phyloP scores from a whole-genome alignment of 768 basidiomycete species.

The Boletus edulis region DNA sequence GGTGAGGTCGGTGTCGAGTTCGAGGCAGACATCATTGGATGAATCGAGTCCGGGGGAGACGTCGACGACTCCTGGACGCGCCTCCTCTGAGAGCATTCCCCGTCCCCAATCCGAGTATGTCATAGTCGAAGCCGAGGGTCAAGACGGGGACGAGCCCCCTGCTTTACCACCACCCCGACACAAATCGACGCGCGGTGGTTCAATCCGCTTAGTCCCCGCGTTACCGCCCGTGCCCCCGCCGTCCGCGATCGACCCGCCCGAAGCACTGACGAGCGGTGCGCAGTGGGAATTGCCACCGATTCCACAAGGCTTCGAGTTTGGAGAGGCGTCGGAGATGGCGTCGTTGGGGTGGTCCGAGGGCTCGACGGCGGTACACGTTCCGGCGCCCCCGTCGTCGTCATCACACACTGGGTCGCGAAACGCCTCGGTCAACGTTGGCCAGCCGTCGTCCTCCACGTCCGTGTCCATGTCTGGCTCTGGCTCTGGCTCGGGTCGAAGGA shows the following conservation, averaged over 20 bases:
- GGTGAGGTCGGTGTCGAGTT: slow-evolving; percentile 29
- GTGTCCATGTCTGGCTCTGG: background rate
- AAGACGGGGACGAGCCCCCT: slow-evolving; percentile 30
- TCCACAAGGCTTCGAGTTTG: slow-evolving; percentile 52
- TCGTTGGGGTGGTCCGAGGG: slow-evolving; percentile 68
- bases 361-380: slow-evolving; percentile 35
- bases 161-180: slow-evolving; percentile 41
- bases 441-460: slow-evolving; percentile 10
- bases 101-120: slow-evolving; percentile 52
- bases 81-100: background rate
- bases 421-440: slow-evolving; percentile 3
- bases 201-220: slow-evolving; percentile 14
- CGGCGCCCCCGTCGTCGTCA: slow-evolving; percentile 18
- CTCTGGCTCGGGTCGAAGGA: slow-evolving; percentile 2
- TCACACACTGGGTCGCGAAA: slow-evolving; percentile 4
- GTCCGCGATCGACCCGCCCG: slow-evolving; percentile 29
- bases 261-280: slow-evolving; percentile 38
- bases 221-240: slow-evolving; percentile 42
- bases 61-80: slow-evolving; percentile 1
- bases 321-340: slow-evolving; percentile 40
- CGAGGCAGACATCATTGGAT: slow-evolving; percentile 40
- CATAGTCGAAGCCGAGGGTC: slow-evolving; percentile 55
- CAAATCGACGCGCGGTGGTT: slow-evolving; percentile 26
- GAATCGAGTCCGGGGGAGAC: slow-evolving; percentile 12
- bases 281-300: slow-evolving; percentile 71